Base-by-base conservation (phyloP, 2,329 filamentous ascomycete genomes). In the Penicillium italicum region DNA sequence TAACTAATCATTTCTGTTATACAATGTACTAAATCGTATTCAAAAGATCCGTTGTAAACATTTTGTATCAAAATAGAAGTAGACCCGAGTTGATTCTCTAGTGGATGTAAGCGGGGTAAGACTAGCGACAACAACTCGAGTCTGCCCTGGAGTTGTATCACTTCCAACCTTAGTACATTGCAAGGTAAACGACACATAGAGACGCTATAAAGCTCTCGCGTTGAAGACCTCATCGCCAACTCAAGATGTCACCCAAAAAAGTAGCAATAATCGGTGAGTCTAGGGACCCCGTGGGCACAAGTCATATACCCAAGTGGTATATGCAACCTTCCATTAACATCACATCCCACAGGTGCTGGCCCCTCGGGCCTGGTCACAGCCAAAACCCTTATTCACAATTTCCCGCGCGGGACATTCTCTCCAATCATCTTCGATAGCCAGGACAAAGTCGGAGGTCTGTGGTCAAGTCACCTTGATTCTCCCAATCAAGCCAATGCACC, bases 341-440 rank as follows among this genome's bases (percentile, higher is more conserved):
- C 22, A 12, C 30, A 22, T 12, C 22, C 18, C 4, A 26, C 60
- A 89, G 86, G 87, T 49, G 86, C 85, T 51, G 87, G 86, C 1
- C 87, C 86, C 11, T 85, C 86, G 1, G 87, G 86, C 34, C 80
- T 89, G 22, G 84, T 86, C 16, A 84, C 85, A 10, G 86, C 86
- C 62, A 94, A 93, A 74, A 88, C 86, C 0, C 78, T 94, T 28
- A 78, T 91, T 58, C 79, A 85, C 72, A 79, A 85, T 66, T 77
- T 77, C 31, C 77, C 82, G 0, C 70, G 73, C 2, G 70, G 66
- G 22, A 76, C 77, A 6, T 92, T 90, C 74, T 76, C 79, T 5
- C 86, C 93, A 45, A 87, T 83, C 3, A 71, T 95, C 24, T 89
- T 88, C 65, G 90, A 95, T 46, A 76, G 80, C 16, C 81, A 85